Evolutionary conservation across 2,329 filamentous ascomycete genomes (phyloP).

Genomic region (Basipetospora sp.): DNA sequence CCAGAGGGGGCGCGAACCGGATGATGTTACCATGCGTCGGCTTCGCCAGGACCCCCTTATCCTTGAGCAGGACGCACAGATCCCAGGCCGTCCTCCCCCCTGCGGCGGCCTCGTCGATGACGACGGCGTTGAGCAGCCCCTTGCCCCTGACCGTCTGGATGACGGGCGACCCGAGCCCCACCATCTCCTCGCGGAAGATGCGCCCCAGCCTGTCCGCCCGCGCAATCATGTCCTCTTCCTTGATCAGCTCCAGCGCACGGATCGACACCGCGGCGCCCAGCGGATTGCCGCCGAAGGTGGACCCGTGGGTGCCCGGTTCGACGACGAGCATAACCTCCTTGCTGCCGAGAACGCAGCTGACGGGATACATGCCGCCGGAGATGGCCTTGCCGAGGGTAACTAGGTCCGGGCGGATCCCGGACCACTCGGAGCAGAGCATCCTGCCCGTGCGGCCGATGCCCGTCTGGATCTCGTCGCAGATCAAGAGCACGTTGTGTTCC

Average conservation of each 20-base stretch:
- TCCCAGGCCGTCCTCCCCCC: conserved; percentile 87
- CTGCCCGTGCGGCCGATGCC: conserved; percentile 89
- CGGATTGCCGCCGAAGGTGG: conserved; percentile 96
- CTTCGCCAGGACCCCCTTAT: conserved; percentile 91
- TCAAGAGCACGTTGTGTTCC: conserved; percentile 87
- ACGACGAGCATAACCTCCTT: conserved; percentile 91
- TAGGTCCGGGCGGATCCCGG: conserved; percentile 85
- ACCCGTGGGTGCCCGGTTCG: conserved; percentile 92
- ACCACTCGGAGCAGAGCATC: conserved; percentile 89
- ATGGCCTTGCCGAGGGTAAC: conserved; percentile 94
- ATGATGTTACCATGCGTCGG: conserved; percentile 98
- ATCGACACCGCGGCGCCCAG: conserved; percentile 91
- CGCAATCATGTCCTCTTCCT: conserved; percentile 78
- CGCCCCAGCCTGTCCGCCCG: conserved; percentile 69
- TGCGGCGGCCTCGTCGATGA: conserved; percentile 82
- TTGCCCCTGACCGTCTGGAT: conserved; percentile 78
- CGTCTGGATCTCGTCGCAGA: conserved; percentile 97
- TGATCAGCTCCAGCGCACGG: conserved; percentile 80
- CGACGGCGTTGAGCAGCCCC: conserved; percentile 85
- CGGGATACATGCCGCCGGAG: conserved; percentile 97
- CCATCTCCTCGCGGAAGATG: conserved; percentile 66
- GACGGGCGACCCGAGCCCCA: conserved; percentile 61
- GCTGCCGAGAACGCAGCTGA: conserved; percentile 75
- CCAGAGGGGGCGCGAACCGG: conserved; percentile 85
- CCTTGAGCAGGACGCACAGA: conserved; percentile 85